phyloP scores from a whole-genome alignment of 495 filamentous ascomycete species.

The Penicillium subrubescens region DNA sequence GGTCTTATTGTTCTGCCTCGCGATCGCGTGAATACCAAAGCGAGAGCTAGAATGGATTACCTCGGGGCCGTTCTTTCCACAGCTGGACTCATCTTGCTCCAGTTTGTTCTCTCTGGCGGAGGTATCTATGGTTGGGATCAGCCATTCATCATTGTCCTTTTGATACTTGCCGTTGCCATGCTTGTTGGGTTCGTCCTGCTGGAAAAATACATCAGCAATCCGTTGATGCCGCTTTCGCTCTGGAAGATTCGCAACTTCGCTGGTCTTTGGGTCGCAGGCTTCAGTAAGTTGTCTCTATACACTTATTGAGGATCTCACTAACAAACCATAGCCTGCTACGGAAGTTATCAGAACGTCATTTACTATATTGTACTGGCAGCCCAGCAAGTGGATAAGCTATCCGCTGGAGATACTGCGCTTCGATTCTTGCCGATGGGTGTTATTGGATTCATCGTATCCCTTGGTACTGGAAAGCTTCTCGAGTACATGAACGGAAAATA shows the following conservation, averaged over 20 bases:
- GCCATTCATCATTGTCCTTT: conserved; percentile 48
- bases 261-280: conserved; percentile 41
- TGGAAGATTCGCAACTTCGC: conserved; percentile 43
- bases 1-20: conserved; percentile 38
- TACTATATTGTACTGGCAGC: conserved; percentile 44
- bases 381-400: conserved; percentile 36
- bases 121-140: conserved; percentile 48
- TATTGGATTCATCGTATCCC: conserved; percentile 38
- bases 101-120: conserved; percentile 41
- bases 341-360: conserved; percentile 43
- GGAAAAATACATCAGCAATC: conserved; percentile 37
- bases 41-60: conserved; percentile 36
- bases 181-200: conserved; percentile 41
- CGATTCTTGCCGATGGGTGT: conserved; percentile 41
- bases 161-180: conserved; percentile 42
- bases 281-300: conserved; percentile 29
- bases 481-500: conserved; percentile 44
- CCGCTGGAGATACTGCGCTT: conserved; percentile 37
- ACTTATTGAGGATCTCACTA: conserved; percentile 6
- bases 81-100: conserved; percentile 37
- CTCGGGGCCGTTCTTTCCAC: conserved; percentile 37
- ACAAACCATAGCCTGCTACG: conserved; percentile 35
- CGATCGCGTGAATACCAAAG: conserved; percentile 20
- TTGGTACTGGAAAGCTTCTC: conserved; percentile 39
- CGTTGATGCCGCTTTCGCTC: conserved; percentile 38